phyloP scores from a whole-genome alignment of 1,284 basidiomycete species.

The Trichosporon inkin region DNA sequence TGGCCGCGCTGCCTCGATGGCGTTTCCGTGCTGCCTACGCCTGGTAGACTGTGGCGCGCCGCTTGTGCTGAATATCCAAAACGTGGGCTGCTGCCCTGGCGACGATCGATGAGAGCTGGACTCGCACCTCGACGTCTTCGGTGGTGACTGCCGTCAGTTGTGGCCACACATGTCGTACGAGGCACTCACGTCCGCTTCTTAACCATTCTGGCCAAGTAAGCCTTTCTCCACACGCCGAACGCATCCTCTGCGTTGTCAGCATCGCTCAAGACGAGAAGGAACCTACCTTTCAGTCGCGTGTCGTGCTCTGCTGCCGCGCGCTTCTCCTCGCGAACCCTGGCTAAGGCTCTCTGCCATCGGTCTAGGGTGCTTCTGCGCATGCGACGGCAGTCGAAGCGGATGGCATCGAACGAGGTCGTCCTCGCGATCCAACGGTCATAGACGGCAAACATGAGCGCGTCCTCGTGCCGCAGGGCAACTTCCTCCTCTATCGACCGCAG shows the following conservation, averaged over 20 bases:
- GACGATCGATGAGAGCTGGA: neutral
- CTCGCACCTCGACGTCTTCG: neutral
- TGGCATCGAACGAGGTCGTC: constrained; percentile 27
- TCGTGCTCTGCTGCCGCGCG: constrained; percentile 16
- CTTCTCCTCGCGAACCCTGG: constrained; percentile 13
- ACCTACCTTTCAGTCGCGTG: constrained; percentile 30
- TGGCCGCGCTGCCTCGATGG: neutral
- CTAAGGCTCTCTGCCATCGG: constrained; percentile 18
- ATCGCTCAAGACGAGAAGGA: neutral
- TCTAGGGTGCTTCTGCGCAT: constrained; percentile 16
- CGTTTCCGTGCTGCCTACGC: neutral
- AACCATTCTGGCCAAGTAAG: constrained; percentile 24
- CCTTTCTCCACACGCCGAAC: constrained; percentile 35
- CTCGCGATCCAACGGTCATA: constrained; percentile 42
- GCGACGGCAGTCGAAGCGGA: constrained; percentile 21
- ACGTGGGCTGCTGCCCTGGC: neutral
- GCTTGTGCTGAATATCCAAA: constrained; percentile 3
- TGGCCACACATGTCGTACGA: neutral
- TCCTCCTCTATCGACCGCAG: constrained; percentile 32
- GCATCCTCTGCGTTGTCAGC: constrained; percentile 31
- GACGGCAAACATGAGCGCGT: constrained; percentile 39
- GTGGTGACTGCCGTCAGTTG: constrained; percentile 5
- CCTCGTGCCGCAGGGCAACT: constrained; percentile 37
- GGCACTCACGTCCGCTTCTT: constrained; percentile 26
- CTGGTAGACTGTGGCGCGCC: neutral